phyloP scores from a whole-genome alignment of 352 stramenopile genomes.

The Aphanomyces invadans region DNA sequence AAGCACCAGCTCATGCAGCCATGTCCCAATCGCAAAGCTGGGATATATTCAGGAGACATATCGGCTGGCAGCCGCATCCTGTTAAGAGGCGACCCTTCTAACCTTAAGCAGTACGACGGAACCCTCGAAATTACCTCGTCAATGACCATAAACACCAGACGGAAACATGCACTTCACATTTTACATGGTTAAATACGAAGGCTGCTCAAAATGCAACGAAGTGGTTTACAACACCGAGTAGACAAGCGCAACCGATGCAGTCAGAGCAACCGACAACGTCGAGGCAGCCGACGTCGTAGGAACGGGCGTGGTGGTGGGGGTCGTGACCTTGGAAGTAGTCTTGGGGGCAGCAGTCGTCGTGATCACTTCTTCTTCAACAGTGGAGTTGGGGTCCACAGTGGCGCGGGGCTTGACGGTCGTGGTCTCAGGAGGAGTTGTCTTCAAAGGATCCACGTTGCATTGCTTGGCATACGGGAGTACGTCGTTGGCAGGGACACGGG shows the following conservation, averaged over 20 bases:
- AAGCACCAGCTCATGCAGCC: too few species aligned
- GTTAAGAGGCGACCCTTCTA: too few species aligned
- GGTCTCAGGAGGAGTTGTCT: not conserved
- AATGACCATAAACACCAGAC: not conserved
- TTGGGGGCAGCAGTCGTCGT: not conserved
- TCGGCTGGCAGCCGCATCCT: too few species aligned
- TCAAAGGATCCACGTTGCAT: constrained; percentile 4
- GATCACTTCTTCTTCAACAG: not conserved
- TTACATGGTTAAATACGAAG: not conserved
- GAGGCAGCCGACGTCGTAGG: not conserved
- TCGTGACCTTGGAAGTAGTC: not conserved
- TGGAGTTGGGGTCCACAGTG: not conserved
- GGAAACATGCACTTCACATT: not conserved
- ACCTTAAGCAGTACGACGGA: not conserved
- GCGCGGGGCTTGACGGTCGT: constrained; percentile 1
- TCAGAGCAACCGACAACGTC: constrained; percentile 8
- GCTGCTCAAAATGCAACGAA: too few species aligned
- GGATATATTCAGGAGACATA: too few species aligned
- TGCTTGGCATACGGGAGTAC: constrained; percentile 1
- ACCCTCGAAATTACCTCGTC: not conserved
- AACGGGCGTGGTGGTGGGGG: not conserved
- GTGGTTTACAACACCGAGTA: constrained; percentile 1
- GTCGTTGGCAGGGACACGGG: not conserved
- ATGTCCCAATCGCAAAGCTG: too few species aligned
- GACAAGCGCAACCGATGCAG: constrained; percentile 1